Conservation (phyloP, 1,284 basidiomycete species). For the Afroboletus lepidellus region DNA sequence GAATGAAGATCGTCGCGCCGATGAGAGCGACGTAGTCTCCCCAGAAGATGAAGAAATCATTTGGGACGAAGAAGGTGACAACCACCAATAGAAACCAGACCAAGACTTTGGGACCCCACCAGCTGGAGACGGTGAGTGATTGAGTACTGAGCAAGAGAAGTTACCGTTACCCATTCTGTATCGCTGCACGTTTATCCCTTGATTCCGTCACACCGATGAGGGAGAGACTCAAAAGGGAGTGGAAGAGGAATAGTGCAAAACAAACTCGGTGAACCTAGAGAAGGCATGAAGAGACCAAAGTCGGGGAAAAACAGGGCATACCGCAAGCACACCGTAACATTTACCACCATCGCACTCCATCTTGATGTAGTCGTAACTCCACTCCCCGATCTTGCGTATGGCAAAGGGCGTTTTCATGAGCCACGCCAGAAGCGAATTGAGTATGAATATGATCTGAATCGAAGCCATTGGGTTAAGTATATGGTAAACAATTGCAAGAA, state of each 20-base stretch:
- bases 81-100: conserved; percentile 79
- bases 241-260: conserved; percentile 91
- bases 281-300: not conserved
- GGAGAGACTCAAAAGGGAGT: conserved; percentile 75
- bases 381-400: conserved; percentile 86
- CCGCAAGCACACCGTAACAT: conserved; percentile 97
- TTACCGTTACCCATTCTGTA: conserved; percentile 91
- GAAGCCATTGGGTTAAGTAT: conserved; percentile 1
- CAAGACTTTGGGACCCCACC: conserved; percentile 98
- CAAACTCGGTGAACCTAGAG: conserved; percentile 91
- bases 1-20: conserved; percentile 92
- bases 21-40: conserved; percentile 91
- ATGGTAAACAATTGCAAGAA: not conserved
- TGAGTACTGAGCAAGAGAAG: not conserved
- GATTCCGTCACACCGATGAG: conserved; percentile 91
- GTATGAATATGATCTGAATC: conserved; percentile 84
- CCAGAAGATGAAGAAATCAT: conserved; percentile 95
- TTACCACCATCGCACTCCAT: conserved; percentile 93
- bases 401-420: conserved; percentile 90
- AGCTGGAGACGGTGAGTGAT: conserved; percentile 47
- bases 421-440: conserved; percentile 98
- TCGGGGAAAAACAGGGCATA: conserved; percentile 38
- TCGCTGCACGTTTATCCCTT: conserved; percentile 84
- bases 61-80: conserved; percentile 90
- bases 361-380: conserved; percentile 97